Base-by-base conservation (phyloP, 2,329 filamentous ascomycete genomes). In the Botrytis fragariae region DNA sequence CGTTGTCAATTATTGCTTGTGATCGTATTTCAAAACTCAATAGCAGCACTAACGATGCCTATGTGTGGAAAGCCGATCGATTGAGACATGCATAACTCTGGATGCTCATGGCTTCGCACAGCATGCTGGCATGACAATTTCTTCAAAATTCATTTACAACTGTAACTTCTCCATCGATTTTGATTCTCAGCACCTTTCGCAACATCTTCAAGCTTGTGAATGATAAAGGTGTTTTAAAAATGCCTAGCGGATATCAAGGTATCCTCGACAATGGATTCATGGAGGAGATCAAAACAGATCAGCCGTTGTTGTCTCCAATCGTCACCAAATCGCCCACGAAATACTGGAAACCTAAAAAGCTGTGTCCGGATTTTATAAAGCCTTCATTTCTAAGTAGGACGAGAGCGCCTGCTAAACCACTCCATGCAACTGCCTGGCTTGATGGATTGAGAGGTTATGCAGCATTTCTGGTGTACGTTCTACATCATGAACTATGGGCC, bases 381-480 rank as follows among this genome's bases (percentile, higher is more conserved):
- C 72, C 74, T 51, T 68, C 69, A 42, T 59, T 74, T 39, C 60
- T 74, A 25, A 63, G n/a, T n/a, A 63, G 48, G 29, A 42, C 44
- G 9, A 63, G 51, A 29, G 74, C 60, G 14, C 72, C 74, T 25
- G 57, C 54, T 22, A 75, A 74, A 61, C 69, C 48, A 37, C 39
- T 72, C 18, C 51, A 65, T 60, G 61, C 64, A 18, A 75, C 74
- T 7, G 74, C 74, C 4, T 74, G 85, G 77, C 82, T 87, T 48
- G 85, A 86, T 76, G 85, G 85, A 39, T 79, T 86, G 64, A 83
- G 85, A 69, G 85, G 85, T 48, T 80, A 86, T 64, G 85, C 85
- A 16, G 84, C 84, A 10, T 78, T 86, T 60, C 72, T 86, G 65
- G 85, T 87, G 72, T 86, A 85, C 75, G 77, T 84, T 78, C 84